Percentiles rank a stretch among this genome's conserved stretches.
Evolutionary conservation across 2,329 filamentous ascomycete genomes (phyloP).

Genomic region (Aspergillus clavatus): DNA sequence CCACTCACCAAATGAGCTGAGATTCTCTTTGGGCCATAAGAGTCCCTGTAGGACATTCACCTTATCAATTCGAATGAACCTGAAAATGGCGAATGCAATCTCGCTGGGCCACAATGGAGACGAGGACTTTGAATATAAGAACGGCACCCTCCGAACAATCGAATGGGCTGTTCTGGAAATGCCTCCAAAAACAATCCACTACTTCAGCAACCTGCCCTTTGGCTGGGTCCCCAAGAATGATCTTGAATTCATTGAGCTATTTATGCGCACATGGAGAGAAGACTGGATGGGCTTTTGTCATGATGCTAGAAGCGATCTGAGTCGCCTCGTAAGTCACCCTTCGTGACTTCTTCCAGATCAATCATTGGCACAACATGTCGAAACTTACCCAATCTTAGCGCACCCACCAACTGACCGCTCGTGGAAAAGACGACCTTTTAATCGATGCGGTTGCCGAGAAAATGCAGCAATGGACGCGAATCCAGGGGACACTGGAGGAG

Average conservation of each 20-base stretch:
- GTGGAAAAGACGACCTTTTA: constrained; percentile 10
- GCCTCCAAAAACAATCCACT: constrained; percentile 11
- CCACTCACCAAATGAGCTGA: constrained; percentile 9
- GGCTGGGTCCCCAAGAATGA: constrained; percentile 14
- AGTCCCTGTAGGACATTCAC: constrained; percentile 14
- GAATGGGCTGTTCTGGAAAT: constrained; percentile 14
- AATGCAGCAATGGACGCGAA: constrained; percentile 13
- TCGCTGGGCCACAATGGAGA: neutral
- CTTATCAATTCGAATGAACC: constrained; percentile 8
- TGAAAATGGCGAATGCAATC: constrained; percentile 1
- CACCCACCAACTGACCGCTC: constrained; percentile 10
- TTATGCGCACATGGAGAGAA: constrained; percentile 12
- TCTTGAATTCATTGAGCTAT: constrained; percentile 10
- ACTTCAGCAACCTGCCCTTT: constrained; percentile 13
- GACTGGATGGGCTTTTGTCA: constrained; percentile 13
- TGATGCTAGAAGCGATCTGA: constrained; percentile 8
- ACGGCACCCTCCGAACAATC: constrained; percentile 5
- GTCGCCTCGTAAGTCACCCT: constrained; percentile 8
- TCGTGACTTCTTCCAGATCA: rapidly evolving
- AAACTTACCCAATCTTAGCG: too few species aligned
- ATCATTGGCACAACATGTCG: neutral
- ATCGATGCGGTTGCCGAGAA: constrained; percentile 14
- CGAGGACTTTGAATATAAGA: neutral
- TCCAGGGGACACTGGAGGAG: constrained; percentile 10
- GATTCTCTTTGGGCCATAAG: constrained; percentile 10